Percentiles rank a stretch among this genome's conserved stretches.
Conservation (phyloP, 2,329 filamentous ascomycete species). For the Beauveria varroae region DNA sequence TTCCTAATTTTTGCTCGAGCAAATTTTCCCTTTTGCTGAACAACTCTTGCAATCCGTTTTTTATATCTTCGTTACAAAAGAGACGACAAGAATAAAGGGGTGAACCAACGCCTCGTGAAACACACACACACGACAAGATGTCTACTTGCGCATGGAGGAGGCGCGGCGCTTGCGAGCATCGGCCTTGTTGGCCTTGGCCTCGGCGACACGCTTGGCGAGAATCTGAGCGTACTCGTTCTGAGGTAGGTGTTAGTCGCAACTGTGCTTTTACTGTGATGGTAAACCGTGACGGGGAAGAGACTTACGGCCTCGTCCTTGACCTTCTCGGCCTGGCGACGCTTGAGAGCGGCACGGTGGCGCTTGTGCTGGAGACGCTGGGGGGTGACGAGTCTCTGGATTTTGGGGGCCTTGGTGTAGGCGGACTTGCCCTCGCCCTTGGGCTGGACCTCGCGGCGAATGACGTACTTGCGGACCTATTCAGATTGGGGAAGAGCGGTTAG, state of each 20-base stretch:
- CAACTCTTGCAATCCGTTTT: neutral
- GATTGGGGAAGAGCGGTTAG: neutral
- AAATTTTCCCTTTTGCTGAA: slow-evolving; percentile 17
- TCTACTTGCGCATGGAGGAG: slow-evolving; percentile 89
- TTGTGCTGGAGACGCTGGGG: slow-evolving; percentile 99
- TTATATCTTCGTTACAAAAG: slow-evolving; percentile 7
- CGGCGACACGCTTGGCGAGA: slow-evolving; percentile 92
- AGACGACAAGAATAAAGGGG: slow-evolving; percentile 13
- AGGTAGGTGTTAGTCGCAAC: slow-evolving; percentile 7
- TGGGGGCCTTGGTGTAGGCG: slow-evolving; percentile 99
- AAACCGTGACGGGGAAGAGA: slow-evolving; percentile 19
- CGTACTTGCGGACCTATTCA: slow-evolving; percentile 91
- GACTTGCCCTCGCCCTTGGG: slow-evolving; percentile 96
- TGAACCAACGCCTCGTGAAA: slow-evolving; percentile 10
- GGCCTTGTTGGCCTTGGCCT: slow-evolving; percentile 90
- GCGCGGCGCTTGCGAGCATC: slow-evolving; percentile 96
- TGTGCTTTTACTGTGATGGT: too few species aligned
- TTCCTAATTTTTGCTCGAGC: neutral
- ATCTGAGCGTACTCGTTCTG: slow-evolving; percentile 96
- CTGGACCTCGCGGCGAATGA: slow-evolving; percentile 97
- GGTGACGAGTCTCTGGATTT: slow-evolving; percentile 99
- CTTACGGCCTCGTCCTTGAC: slow-evolving; percentile 98
- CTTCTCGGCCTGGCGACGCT: slow-evolving; percentile 95
- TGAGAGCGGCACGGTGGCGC: slow-evolving; percentile 95
- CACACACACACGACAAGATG: slow-evolving; percentile 23